Conservation (phyloP, 345 rosid species). For the Acer negundo region DNA sequence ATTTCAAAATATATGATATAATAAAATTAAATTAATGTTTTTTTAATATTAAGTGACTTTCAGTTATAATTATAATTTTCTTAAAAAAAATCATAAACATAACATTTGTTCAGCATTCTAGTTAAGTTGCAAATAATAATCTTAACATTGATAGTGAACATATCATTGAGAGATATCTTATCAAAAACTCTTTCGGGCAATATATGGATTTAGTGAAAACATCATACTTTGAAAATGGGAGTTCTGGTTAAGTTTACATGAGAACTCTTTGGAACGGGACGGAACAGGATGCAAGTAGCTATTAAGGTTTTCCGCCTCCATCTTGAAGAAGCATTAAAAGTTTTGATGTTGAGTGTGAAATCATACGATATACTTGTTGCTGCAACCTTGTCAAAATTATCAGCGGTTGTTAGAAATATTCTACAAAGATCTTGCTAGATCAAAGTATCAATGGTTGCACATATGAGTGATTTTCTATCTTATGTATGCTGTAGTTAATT, state of each 20-base stretch:
- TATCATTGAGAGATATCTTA: not conserved
- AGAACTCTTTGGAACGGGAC: too few species aligned
- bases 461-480: conserved; percentile 17
- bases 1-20: too few species aligned
- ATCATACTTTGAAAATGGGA: conserved; percentile 9
- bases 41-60: too few species aligned
- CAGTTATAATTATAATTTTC: too few species aligned
- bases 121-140: too few species aligned
- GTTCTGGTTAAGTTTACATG: conserved; percentile 24
- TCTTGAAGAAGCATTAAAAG: conserved; percentile 16
- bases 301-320: conserved; percentile 20
- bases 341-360: conserved; percentile 24
- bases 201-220: conserved; percentile 5
- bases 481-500: too few species aligned
- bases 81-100: too few species aligned
- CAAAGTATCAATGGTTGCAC: conserved; percentile 16
- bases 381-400: conserved; percentile 23
- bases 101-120: too few species aligned
- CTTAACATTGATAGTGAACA: too few species aligned
- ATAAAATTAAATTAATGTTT: too few species aligned
- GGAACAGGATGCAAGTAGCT: conserved; percentile 14
- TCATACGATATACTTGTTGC: conserved; percentile 17
- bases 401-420: conserved; percentile 13
- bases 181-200: not conserved
- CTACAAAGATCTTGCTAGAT: conserved; percentile 12